Base-by-base conservation (phyloP, 345 rosid genomes). In the Toxicodendron radicans region DNA sequence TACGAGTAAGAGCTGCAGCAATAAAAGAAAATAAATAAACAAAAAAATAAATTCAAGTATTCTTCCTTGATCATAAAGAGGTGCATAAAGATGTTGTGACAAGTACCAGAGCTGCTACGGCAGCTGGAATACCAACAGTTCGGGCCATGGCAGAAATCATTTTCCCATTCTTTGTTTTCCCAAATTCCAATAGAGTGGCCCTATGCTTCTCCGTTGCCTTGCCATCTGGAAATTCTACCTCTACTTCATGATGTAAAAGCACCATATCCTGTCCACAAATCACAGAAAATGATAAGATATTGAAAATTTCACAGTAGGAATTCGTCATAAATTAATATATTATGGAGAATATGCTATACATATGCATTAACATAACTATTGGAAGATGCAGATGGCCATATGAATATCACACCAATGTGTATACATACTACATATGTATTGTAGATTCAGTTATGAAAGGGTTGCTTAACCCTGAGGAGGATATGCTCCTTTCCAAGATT, bases 41-140 rank as follows among this genome's bases (percentile, higher is more conserved):
- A 11, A 69, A 48, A 13, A 24, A 41, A 38, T 72, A 68, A 52
- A 43, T 64, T 78, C 20, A 41, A 2, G 27, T 43, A 10, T 24
- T 7, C 60, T 76, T n/a, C 58, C 33, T 45, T 21, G 11, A 46
- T 14, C 3, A 51, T 52, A 21, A 53, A 8, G 20, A 61, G 16
- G 59, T 8, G 51, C 51, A 52, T 17, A 59, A 63, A 41, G 64
- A 66, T 46, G 64, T 20, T 71, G 64, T 18, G 17, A 46, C 18
- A 76, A 61, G 58, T 86, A 93, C 99, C 95, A 92, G 83, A 78
- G 94, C 95, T 80, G 92, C 97, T 75, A 88, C 87, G 53, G 95
- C 99, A 32, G 86, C 97, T 0, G 99, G 92, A 75, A 95, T 80
- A 59, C 99, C 99, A 2, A 95, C 99, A 0, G 99, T 92, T 43